Percentiles rank a stretch among this genome's conserved stretches.
Conservation (phyloP, 129 eudicot species). For the Helianthus tuberosus region DNA sequence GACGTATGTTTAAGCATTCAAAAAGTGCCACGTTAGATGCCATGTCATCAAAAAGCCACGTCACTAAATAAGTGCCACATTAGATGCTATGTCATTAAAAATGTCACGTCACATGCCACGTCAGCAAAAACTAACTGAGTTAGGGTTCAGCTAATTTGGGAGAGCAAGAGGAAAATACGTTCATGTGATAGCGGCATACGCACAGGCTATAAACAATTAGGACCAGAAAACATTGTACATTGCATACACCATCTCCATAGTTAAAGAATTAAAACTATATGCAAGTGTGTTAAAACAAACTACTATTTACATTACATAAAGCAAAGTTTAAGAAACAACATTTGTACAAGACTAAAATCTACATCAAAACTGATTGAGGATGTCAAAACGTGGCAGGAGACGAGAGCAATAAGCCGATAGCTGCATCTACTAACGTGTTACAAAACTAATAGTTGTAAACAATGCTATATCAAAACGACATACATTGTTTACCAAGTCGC, state of each 20-base stretch:
- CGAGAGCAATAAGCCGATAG: not conserved
- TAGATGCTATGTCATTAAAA: too few species aligned
- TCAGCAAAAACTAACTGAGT: too few species aligned
- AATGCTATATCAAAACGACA: not conserved
- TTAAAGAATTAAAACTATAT: not conserved
- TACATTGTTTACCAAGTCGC: not conserved
- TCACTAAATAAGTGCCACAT: too few species aligned
- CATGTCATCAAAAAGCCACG: too few species aligned
- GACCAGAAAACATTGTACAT: not conserved
- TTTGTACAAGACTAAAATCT: slow-evolving; percentile 10
- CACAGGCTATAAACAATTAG: too few species aligned
- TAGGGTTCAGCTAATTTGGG: too few species aligned
- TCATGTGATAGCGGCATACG: too few species aligned
- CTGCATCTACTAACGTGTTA: not conserved
- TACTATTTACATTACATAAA: slow-evolving; percentile 30
- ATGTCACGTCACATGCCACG: too few species aligned
- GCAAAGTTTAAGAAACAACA: slow-evolving; percentile 17
- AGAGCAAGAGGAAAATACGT: too few species aligned
- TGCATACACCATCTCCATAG: not conserved
- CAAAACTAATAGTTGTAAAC: not conserved
- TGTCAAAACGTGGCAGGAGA: slow-evolving; percentile 9
- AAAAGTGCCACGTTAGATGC: too few species aligned
- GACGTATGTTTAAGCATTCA: too few species aligned
- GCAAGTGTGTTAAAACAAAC: slow-evolving; percentile 7
- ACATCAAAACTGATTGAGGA: not conserved